These are phyloP conservation scores for Leccinum subgranulosum DNA, from an alignment of 768 basidiomycete genomes.

Conservation along the genomic window DNA sequence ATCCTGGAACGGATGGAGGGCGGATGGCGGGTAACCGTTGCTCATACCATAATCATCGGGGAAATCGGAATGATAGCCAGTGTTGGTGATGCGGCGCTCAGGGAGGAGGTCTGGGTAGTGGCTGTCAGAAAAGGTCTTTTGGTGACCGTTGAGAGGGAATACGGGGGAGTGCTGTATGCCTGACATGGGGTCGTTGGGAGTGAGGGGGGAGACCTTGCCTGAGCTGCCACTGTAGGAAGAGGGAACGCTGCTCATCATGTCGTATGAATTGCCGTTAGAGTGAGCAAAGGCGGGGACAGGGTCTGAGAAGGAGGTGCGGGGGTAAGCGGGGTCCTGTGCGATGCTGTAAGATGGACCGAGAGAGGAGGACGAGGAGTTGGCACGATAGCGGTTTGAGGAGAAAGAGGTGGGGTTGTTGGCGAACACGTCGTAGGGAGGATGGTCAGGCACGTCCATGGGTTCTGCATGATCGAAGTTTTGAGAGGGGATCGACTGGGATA, in stretches of 20 bases:
- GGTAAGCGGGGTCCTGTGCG: constrained; percentile 55
- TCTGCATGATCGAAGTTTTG: constrained; percentile 52
- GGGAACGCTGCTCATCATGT: constrained; percentile 59
- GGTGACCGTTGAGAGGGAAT: constrained; percentile 42
- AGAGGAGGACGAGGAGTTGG: constrained; percentile 71
- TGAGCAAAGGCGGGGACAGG: constrained; percentile 55
- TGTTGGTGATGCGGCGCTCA: constrained; percentile 55
- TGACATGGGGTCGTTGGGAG: constrained; percentile 61
- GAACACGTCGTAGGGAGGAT: constrained; percentile 64
- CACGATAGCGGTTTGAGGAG: constrained; percentile 60
- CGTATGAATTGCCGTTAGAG: constrained; percentile 55
- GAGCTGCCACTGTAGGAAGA: constrained; percentile 57
- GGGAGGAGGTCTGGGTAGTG: constrained; percentile 58
- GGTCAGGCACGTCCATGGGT: constrained; percentile 53
- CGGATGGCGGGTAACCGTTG: constrained; percentile 44
- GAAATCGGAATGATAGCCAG: constrained; percentile 56
- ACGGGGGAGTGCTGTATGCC: constrained; percentile 53
- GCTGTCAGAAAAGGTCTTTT: constrained; percentile 55
- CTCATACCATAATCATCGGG: constrained; percentile 60
- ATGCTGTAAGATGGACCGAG: constrained; percentile 55
- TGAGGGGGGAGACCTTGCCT: constrained; percentile 74
- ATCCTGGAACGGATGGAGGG: constrained; percentile 59
- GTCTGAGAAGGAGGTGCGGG: constrained; percentile 58
- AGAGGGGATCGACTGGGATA: constrained; percentile 32
- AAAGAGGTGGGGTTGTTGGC: constrained; percentile 46